A percentile compares a stretch with the other conserved stretches of the same genome.
Evolutionary conservation across 2,329 filamentous ascomycete genomes (phyloP).

Genomic region (Fusarium heterosporum): DNA sequence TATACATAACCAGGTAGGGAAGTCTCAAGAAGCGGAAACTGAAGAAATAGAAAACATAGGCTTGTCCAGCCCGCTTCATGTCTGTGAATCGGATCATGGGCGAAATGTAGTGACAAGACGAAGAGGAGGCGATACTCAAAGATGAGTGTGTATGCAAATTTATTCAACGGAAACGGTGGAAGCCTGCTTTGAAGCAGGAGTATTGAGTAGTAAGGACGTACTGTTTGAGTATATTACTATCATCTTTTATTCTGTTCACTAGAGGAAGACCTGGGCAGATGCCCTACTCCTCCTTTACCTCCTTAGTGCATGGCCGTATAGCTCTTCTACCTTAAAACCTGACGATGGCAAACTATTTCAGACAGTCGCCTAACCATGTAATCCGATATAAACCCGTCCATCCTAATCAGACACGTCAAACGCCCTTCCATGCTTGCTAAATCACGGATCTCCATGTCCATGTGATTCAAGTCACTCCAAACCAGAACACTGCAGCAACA

Average conservation of each 20-base stretch:
- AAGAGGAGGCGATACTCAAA: conserved; percentile 65
- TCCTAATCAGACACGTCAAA: conserved; percentile 42
- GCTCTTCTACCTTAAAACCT: conserved; percentile 31
- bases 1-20: conserved; percentile 65
- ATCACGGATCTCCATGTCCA: conserved; percentile 29
- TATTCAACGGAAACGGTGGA: conserved; percentile 70
- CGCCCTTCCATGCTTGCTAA: conserved; percentile 49
- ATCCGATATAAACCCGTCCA: conserved; percentile 18
- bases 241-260: conserved; percentile 35
- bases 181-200: conserved; percentile 54
- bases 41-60: conserved; percentile 27
- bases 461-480: conserved; percentile 22
- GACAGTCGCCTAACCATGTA: conserved; percentile 7
- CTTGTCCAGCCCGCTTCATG: conserved; percentile 68
- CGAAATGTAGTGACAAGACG: conserved; percentile 75
- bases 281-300: conserved; percentile 11
- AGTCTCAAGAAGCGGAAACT: neutral
- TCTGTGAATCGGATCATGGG: conserved; percentile 70
- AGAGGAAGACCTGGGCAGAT: conserved; percentile 26
- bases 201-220: neutral
- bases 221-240: neutral
- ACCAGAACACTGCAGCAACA: conserved; percentile 11
- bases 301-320: conserved; percentile 22
- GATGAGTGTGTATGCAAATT: conserved; percentile 72
- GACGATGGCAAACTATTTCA: conserved; percentile 8